Percentiles rank a stretch among this genome's conserved stretches.
These are phyloP conservation scores for Samsoniella hepiali DNA, from an alignment of 2,329 filamentous ascomycete genomes.

Conservation along the genomic window DNA sequence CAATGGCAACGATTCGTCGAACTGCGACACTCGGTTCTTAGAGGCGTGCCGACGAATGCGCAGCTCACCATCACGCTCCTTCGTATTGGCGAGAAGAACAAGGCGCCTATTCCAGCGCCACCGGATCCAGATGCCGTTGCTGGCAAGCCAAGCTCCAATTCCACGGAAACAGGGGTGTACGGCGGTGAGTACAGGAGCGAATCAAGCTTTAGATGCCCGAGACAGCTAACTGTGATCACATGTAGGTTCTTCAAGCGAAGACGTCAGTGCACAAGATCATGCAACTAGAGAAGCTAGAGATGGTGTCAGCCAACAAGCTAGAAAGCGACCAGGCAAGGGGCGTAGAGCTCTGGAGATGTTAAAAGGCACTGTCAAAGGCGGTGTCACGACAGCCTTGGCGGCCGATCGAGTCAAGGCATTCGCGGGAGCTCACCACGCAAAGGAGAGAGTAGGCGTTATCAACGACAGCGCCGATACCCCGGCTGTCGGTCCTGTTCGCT, in stretches of 20 bases:
- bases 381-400: conserved; percentile 68
- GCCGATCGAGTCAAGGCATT: conserved; percentile 70
- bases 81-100: conserved; percentile 77
- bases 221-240: too few relatives aligned
- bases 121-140: conserved; percentile 25
- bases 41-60: conserved; percentile 81
- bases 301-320: not conserved
- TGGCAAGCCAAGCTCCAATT: not conserved
- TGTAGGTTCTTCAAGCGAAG: too few relatives aligned
- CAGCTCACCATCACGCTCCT: conserved; percentile 79
- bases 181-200: not conserved
- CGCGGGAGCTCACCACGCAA: conserved; percentile 54
- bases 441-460: conserved; percentile 69
- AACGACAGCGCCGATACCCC: conserved; percentile 42
- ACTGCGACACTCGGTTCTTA: conserved; percentile 71
- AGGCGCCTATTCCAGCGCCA: conserved; percentile 68
- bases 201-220: not conserved
- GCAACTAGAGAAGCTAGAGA: not conserved
- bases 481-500: conserved; percentile 64
- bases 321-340: conserved; percentile 1
- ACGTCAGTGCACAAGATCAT: not conserved
- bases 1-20: conserved; percentile 74
- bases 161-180: not conserved
- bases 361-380: conserved; percentile 66
- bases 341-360: conserved; percentile 45